Evolutionary conservation across 352 stramenopile genomes (phyloP).

Genomic region (Pythium catenulatum): DNA sequence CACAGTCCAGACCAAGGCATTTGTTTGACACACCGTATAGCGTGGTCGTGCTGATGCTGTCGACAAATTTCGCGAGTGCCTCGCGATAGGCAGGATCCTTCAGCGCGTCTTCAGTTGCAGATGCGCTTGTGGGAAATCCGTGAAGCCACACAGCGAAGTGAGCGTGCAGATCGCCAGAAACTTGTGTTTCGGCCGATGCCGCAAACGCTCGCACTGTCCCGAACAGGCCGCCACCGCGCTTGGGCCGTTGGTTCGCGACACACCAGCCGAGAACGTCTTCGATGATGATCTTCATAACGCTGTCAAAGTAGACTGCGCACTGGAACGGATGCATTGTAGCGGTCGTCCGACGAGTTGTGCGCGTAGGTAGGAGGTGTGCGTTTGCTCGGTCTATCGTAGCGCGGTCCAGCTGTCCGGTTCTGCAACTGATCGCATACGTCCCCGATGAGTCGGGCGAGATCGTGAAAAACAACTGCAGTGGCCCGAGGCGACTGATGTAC

Average conservation of each 20-base stretch:
- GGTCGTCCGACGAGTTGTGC: not conserved
- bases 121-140: not conserved
- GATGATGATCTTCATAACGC: not conserved
- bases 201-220: not conserved
- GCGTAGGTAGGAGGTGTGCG: not conserved
- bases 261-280: not conserved
- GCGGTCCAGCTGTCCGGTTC: not conserved
- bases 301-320: conserved; percentile 4
- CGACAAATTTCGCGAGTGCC: not conserved
- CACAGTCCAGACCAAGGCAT: not conserved
- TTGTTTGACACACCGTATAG: not conserved
- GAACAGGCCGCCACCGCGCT: not conserved
- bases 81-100: not conserved
- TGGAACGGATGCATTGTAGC: not conserved
- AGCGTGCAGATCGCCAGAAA: conserved; percentile 3
- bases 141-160: conserved; percentile 7
- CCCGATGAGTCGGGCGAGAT: conserved; percentile 4
- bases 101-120: not conserved
- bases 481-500: not conserved
- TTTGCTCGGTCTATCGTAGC: not conserved
- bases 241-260: not conserved
- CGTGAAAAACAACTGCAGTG: conserved; percentile 16
- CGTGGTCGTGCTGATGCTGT: not conserved
- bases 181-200: conserved; percentile 6
- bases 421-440: not conserved